Percentiles rank a stretch among this genome's conserved stretches.
Evolutionary conservation across 345 rosid genomes (phyloP).

Genomic region (Rhodomyrtus tomentosa): DNA sequence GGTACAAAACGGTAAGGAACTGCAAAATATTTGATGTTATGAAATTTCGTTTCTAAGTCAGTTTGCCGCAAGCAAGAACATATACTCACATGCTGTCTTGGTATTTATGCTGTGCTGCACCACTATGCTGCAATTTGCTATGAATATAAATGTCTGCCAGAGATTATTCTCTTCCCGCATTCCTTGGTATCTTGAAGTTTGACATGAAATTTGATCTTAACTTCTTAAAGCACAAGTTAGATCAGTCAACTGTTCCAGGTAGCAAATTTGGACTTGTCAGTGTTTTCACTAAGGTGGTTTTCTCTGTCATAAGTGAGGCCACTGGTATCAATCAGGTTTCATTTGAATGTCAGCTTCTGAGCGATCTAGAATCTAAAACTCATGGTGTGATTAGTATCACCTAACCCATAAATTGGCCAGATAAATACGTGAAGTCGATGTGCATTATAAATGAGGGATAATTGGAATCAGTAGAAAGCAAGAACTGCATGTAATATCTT

Average conservation of each 20-base stretch:
- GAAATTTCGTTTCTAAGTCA: background rate
- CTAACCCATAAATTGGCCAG: background rate
- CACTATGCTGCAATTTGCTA: background rate
- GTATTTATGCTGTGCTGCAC: background rate
- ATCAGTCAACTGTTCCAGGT: background rate
- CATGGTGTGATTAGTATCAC: background rate
- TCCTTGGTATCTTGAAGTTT: background rate
- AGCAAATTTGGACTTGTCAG: background rate
- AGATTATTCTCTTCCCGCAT: background rate
- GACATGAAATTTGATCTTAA: background rate
- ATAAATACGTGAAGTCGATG: background rate
- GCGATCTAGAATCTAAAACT: background rate
- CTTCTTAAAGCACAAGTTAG: background rate
- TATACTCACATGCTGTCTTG: background rate
- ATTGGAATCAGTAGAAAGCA: background rate
- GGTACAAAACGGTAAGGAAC: slow-evolving; percentile 49
- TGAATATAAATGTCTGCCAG: background rate
- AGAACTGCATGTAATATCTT: background rate
- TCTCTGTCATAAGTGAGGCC: background rate
- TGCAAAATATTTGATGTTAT: background rate
- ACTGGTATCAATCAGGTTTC: background rate
- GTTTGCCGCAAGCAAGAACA: background rate
- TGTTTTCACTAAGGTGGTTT: background rate
- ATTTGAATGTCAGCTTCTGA: background rate
- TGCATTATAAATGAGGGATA: background rate